These are phyloP conservation scores for Sphaerulina populicola DNA, from an alignment of 2,329 filamentous ascomycete genomes.

Conservation along the genomic window DNA sequence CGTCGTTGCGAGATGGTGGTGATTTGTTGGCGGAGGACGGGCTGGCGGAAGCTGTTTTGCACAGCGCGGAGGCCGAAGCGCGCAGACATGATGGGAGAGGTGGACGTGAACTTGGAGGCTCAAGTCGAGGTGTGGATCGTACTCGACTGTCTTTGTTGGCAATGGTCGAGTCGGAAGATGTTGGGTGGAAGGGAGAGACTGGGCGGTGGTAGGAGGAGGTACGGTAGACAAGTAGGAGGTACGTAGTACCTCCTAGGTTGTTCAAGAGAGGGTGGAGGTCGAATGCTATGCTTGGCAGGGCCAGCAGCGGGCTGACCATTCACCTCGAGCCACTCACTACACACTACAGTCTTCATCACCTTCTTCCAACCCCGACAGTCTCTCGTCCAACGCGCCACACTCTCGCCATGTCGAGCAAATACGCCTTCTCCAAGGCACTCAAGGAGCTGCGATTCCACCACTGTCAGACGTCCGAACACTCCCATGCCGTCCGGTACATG, in stretches of 20 bases:
- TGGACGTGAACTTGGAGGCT: neutral
- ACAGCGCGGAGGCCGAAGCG: slow-evolving; percentile 52
- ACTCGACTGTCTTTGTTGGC: neutral
- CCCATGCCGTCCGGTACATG: slow-evolving; percentile 71
- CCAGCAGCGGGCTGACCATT: neutral
- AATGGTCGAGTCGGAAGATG: neutral
- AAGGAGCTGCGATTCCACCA: slow-evolving; percentile 97
- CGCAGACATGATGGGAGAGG: slow-evolving; percentile 41
- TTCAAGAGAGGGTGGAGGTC: neutral
- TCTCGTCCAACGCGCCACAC: neutral
- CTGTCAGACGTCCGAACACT: slow-evolving; percentile 88
- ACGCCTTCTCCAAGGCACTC: slow-evolving; percentile 77
- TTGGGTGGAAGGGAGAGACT: neutral
- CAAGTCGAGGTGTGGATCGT: too few relatives aligned
- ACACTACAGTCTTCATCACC: too few relatives aligned
- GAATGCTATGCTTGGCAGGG: slow-evolving; percentile 1
- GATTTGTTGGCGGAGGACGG: slow-evolving; percentile 43
- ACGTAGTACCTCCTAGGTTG: too few relatives aligned
- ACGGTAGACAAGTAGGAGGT: too few relatives aligned
- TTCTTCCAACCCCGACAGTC: neutral
- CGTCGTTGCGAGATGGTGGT: slow-evolving; percentile 50
- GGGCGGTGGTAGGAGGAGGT: neutral
- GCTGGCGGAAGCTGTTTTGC: slow-evolving; percentile 45
- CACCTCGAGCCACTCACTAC: neutral
- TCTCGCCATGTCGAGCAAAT: slow-evolving; percentile 74